Base-by-base conservation (phyloP, 306 rosid genomes). In the Geum urbanum region DNA sequence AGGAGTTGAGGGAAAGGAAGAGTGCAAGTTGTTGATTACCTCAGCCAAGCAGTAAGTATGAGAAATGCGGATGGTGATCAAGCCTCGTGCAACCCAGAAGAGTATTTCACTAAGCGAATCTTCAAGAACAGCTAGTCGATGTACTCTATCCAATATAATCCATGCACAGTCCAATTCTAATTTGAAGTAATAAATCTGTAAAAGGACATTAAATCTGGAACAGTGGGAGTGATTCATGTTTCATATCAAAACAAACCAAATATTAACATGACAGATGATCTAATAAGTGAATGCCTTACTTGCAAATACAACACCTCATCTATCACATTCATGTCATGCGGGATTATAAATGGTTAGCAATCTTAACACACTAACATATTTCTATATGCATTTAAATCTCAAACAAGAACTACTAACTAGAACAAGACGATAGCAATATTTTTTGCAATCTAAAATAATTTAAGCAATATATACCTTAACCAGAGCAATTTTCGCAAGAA, bases 121-220 rank as follows among this genome's bases (percentile, higher is more conserved):
- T 78, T 88, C 92, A 22, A 94, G 92, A 80, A 91, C 91, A 82
- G 12, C 63, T 0, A 95, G 97, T 53, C 81, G 81, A 74, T 90
- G 89, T 64, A 86, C 81, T 63, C 63, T 87, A 71, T 94, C 96
- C 97, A 94, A 69, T 87, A 91, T 71, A 94, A 96, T 59, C 98
- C 98, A 79, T 91, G 98, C 66, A 94, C 87, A 8, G 98, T 94
- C 98, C 98, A 94, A 78, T 94, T 94, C 98, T 90, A 88, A 32
- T 63, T 45, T 18, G 77, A 70, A 45, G 20, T 45, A 59, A 78
- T 77, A 37, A 63, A 56, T 32, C 76, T 44, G 44, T 18, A 59
- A 52, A 59, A 63, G 0, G 27, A 24, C 27, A 24, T 24, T 24
- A 45, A 46, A 22, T 12, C 41, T 9, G 2, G 41, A 19, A 10